Conservation (phyloP, 257 asterid genomes). For the Nemophila menziesii region DNA sequence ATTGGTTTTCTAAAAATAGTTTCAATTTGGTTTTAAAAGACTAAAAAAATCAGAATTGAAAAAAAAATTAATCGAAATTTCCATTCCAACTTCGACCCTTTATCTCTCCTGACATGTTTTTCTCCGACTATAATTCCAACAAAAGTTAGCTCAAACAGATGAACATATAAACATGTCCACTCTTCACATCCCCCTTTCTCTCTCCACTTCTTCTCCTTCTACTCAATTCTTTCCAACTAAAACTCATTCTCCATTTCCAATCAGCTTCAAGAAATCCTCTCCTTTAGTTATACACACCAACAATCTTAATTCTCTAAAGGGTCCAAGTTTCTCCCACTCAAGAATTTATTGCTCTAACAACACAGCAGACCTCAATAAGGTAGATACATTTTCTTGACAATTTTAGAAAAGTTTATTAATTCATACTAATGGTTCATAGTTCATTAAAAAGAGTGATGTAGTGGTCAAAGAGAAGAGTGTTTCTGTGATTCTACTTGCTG, state of each 20-base stretch:
- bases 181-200: slow-evolving; percentile 29
- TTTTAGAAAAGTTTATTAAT: background rate
- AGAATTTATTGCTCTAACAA: slow-evolving; percentile 42
- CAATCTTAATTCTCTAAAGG: slow-evolving; percentile 21
- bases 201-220: slow-evolving; percentile 18
- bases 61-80: no score
- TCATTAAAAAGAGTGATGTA: slow-evolving; percentile 42
- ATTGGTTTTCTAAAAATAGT: no score
- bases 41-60: no score
- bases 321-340: slow-evolving; percentile 15
- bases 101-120: no score
- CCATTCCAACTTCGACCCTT: no score
- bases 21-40: no score
- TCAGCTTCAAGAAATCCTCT: slow-evolving; percentile 18
- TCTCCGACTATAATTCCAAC: no score
- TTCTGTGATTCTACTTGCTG: slow-evolving; percentile 90
- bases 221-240: slow-evolving; percentile 10
- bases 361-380: slow-evolving; percentile 22
- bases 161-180: slow-evolving; percentile 26
- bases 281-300: slow-evolving; percentile 1
- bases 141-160: no score
- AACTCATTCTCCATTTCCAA: slow-evolving; percentile 10
- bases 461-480: slow-evolving; percentile 72
- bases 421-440: slow-evolving; percentile 1
- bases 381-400: background rate